Conservation (phyloP, 2,329 filamentous ascomycete species). For the Lecanicillium sp. region DNA sequence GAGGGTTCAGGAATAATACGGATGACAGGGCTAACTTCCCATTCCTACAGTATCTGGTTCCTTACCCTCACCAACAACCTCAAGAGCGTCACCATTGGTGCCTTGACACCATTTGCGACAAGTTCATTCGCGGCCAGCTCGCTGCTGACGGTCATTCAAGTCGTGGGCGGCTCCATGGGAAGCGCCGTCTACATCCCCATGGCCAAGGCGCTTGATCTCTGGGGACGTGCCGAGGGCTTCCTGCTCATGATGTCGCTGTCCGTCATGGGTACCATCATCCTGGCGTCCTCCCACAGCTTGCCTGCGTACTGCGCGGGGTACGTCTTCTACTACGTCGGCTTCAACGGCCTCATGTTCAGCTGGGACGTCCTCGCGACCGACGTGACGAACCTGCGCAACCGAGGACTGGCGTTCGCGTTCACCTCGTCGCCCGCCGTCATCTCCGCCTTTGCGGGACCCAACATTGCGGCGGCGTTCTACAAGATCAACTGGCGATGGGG, state of each 20-base stretch:
- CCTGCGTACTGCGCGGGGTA: conserved; percentile 29
- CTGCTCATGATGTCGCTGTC: conserved; percentile 44
- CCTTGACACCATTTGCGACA: not conserved
- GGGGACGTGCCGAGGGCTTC: conserved; percentile 56
- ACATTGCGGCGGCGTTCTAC: conserved; percentile 25
- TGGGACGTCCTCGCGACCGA: conserved; percentile 61
- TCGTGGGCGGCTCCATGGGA: not conserved
- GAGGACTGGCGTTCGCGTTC: conserved; percentile 33
- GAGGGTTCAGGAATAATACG: no score
- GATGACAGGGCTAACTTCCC: not conserved
- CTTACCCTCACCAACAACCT: conserved; percentile 6
- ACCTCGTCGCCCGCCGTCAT: conserved; percentile 41
- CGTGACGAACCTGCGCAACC: conserved; percentile 39
- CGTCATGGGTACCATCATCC: conserved; percentile 48
- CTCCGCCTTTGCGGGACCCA: conserved; percentile 35
- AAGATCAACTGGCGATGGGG: conserved; percentile 33
- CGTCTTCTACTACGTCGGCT: conserved; percentile 36
- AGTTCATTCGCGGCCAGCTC: conserved; percentile 3
- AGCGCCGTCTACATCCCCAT: conserved; percentile 37
- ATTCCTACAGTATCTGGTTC: not conserved
- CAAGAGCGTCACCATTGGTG: conserved; percentile 1
- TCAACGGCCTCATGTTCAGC: conserved; percentile 54
- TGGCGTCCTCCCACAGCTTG: conserved; percentile 47
- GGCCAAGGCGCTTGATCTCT: conserved; percentile 57
- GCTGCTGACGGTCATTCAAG: not conserved